These are phyloP conservation scores for Ulota crispa DNA, from an alignment of 225 moss, liverwort and hornwort species.

Conservation along the genomic window DNA sequence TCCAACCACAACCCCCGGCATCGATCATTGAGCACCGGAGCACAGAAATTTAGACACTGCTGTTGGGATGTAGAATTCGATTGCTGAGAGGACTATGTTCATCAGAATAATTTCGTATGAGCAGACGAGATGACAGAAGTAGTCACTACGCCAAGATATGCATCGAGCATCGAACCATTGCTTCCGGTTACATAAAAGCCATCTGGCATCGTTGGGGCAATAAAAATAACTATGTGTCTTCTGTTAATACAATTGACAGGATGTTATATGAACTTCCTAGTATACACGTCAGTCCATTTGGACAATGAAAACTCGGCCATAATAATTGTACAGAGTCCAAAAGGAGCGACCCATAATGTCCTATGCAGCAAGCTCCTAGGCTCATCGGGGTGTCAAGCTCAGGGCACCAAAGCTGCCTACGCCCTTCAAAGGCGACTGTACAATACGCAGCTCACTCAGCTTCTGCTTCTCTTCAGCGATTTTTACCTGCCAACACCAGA, in stretches of 20 bases:
- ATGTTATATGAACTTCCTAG: conserved; percentile 8
- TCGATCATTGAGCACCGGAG: not conserved
- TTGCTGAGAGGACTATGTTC: too few species aligned
- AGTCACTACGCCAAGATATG: not conserved
- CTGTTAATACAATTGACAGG: conserved; percentile 24
- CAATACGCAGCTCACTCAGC: conserved; percentile 68
- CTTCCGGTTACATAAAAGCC: not conserved
- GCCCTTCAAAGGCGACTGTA: conserved; percentile 63
- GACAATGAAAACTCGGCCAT: conserved; percentile 7
- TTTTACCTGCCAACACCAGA: conserved; percentile 51
- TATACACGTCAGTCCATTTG: conserved; percentile 24
- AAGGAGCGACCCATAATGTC: not conserved
- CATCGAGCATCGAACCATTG: not conserved
- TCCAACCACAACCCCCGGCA: not conserved
- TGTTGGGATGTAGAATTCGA: not conserved
- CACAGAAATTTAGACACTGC: not conserved
- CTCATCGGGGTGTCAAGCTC: conserved; percentile 44
- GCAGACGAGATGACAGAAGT: too few species aligned
- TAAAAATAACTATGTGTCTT: not conserved
- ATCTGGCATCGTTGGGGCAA: not conserved
- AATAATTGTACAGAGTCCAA: conserved; percentile 22
- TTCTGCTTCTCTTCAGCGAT: conserved; percentile 73
- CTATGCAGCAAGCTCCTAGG: conserved; percentile 23
- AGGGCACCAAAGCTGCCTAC: conserved; percentile 46
- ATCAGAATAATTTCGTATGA: too few species aligned